Conservation (phyloP, 2,329 filamentous ascomycete species). For the Trichoderma sp. region DNA sequence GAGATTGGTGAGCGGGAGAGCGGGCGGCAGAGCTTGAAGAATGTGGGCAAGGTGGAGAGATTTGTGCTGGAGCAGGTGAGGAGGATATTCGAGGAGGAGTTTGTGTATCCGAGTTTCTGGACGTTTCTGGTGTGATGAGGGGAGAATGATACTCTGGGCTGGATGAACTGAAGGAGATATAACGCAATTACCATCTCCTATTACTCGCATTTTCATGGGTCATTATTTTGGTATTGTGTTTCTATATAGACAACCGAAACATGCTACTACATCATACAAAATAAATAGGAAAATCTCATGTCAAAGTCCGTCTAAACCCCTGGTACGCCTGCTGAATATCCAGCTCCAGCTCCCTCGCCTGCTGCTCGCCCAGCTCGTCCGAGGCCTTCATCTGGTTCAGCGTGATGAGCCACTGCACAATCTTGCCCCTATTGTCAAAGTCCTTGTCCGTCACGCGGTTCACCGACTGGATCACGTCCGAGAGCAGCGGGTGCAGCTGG, state of each 20-base stretch:
- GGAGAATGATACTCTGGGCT: not conserved
- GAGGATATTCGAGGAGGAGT: constrained; percentile 96
- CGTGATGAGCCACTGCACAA: constrained; percentile 96
- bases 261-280: not conserved
- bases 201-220: not conserved
- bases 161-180: not conserved
- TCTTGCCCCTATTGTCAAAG: constrained; percentile 94
- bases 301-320: constrained; percentile 81
- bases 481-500: constrained; percentile 89
- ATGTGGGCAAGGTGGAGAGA: constrained; percentile 96
- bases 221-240: not conserved
- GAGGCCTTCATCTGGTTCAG: constrained; percentile 97
- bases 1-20: constrained; percentile 92
- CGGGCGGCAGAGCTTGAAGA: constrained; percentile 93
- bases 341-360: constrained; percentile 83
- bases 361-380: constrained; percentile 82
- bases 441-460: constrained; percentile 95
- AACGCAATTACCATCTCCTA: not conserved
- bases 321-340: constrained; percentile 94
- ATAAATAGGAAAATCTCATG: no score
- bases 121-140: constrained; percentile 77
- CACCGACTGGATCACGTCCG: constrained; percentile 93
- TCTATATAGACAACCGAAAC: not conserved
- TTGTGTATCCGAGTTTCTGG: constrained; percentile 98
- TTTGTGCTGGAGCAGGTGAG: constrained; percentile 96